Conservation (phyloP, 2,329 filamentous ascomycete species). For the Fonsecaea nubica region DNA sequence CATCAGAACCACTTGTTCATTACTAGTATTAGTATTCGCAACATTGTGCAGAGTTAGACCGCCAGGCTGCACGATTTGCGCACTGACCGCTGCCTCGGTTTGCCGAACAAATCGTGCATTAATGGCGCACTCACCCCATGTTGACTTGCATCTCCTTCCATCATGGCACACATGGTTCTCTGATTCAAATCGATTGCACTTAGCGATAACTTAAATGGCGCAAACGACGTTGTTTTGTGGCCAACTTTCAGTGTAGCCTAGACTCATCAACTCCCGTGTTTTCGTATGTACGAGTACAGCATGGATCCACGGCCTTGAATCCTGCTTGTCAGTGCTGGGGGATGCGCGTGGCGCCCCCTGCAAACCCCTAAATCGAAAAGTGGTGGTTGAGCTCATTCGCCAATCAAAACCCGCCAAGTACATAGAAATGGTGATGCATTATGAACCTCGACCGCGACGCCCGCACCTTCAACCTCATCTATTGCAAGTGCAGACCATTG, state of each 20-base stretch:
- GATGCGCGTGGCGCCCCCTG: not conserved
- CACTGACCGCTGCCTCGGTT: slow-evolving; percentile 11
- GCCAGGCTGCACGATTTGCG: slow-evolving; percentile 6
- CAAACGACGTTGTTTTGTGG: not conserved
- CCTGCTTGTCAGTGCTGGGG: not conserved
- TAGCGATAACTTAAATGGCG: not conserved
- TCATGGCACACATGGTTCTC: not conserved
- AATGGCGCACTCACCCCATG: slow-evolving; percentile 20
- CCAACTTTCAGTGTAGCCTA: slow-evolving; percentile 1
- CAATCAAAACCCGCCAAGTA: slow-evolving; percentile 30
- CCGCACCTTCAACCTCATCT: not conserved
- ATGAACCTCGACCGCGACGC: slow-evolving; percentile 11
- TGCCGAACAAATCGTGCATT: slow-evolving; percentile 17
- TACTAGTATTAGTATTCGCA: slow-evolving; percentile 1
- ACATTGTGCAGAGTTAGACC: not conserved
- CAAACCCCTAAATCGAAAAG: not conserved
- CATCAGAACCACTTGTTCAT: slow-evolving; percentile 4
- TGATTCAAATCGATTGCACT: slow-evolving; percentile 1
- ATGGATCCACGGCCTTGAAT: not conserved
- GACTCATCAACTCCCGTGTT: not conserved
- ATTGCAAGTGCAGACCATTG: not conserved
- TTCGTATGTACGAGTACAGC: not conserved
- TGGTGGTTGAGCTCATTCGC: slow-evolving; percentile 1
- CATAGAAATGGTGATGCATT: slow-evolving; percentile 23
- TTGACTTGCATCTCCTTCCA: not conserved